Percentiles rank a stretch among this genome's conserved stretches.
Evolutionary conservation across 345 rosid species (phyloP).

Genomic region (Bruguiera parviflora): DNA sequence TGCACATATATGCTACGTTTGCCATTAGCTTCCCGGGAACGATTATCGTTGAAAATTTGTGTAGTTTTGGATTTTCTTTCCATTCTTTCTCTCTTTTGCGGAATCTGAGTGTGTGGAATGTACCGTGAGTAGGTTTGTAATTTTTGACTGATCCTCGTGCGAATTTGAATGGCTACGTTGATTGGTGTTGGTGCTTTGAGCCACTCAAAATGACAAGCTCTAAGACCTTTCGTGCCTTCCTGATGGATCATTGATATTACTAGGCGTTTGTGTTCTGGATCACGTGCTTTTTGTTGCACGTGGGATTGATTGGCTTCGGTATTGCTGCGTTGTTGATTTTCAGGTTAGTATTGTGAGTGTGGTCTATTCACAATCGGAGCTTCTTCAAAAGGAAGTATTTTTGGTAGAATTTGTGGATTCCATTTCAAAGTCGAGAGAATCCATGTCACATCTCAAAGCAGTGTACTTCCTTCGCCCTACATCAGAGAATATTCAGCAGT

Average conservation of each 20-base stretch:
- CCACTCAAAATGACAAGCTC: too few relatives aligned
- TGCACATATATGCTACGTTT: too few relatives aligned
- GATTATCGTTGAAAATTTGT: too few relatives aligned
- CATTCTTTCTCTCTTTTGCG: too few relatives aligned
- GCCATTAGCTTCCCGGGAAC: too few relatives aligned
- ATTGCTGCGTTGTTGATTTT: conserved; percentile 12
- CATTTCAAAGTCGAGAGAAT: conserved; percentile 70
- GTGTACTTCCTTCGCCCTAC: conserved; percentile 85
- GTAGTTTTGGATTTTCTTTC: too few relatives aligned
- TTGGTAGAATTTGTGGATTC: conserved; percentile 89
- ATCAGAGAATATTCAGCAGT: conserved; percentile 76
- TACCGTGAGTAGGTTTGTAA: too few relatives aligned
- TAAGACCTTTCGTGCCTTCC: too few relatives aligned
- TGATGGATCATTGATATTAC: background rate
- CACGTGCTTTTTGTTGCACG: background rate
- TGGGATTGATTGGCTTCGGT: background rate
- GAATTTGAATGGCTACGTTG: too few relatives aligned
- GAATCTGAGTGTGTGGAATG: too few relatives aligned
- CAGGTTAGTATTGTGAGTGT: conserved; percentile 92
- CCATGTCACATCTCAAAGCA: conserved; percentile 95
- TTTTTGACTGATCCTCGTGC: too few relatives aligned
- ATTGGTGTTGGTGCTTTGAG: too few relatives aligned
- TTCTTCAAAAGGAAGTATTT: conserved; percentile 93
- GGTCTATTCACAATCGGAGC: conserved; percentile 88
- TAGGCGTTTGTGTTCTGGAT: background rate